Percentiles rank a stretch among this genome's conserved stretches.
Conservation (phyloP, 139 green algal genomes). For the Astrephomene gubernaculifera region DNA sequence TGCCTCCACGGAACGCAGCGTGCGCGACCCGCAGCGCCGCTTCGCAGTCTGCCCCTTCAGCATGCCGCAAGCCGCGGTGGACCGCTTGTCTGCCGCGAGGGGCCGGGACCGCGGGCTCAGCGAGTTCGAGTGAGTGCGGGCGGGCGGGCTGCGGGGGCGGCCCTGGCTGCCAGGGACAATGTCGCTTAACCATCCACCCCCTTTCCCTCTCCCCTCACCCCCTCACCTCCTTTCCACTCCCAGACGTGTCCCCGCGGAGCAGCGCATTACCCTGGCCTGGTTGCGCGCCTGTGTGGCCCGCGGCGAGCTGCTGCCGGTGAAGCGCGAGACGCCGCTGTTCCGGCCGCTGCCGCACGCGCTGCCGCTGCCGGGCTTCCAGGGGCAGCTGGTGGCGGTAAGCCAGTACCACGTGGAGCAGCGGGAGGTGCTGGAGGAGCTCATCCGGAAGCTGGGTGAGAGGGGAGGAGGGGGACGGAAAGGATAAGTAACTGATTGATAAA, state of each 20-base stretch:
- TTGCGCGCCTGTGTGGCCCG: not conserved
- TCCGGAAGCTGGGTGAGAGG: slow-evolving; percentile 6
- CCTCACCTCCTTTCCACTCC: not conserved
- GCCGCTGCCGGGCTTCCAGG: not conserved
- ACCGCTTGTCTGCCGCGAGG: not conserved
- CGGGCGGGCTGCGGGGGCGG: too few relatives aligned
- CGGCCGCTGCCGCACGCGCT: slow-evolving; percentile 21
- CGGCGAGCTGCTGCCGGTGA: slow-evolving; percentile 1
- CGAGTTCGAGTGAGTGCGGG: slow-evolving; percentile 38
- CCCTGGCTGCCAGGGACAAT: not conserved
- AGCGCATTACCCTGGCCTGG: slow-evolving; percentile 28
- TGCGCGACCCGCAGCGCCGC: not conserved
- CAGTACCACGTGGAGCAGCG: slow-evolving; percentile 30
- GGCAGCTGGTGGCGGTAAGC: not conserved
- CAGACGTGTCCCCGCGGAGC: slow-evolving; percentile 11
- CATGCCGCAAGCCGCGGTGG: not conserved
- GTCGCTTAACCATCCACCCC: not conserved
- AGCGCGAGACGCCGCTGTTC: slow-evolving; percentile 15
- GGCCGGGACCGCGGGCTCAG: not conserved
- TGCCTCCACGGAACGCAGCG: not conserved
- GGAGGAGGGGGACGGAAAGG: too few relatives aligned
- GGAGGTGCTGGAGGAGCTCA: slow-evolving; percentile 21
- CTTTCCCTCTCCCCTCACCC: not conserved
- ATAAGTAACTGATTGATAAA: too few relatives aligned
- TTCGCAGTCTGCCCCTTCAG: slow-evolving; percentile 36